Base-by-base conservation (phyloP, 495 filamentous ascomycete genomes). In the Xylaria curta region DNA sequence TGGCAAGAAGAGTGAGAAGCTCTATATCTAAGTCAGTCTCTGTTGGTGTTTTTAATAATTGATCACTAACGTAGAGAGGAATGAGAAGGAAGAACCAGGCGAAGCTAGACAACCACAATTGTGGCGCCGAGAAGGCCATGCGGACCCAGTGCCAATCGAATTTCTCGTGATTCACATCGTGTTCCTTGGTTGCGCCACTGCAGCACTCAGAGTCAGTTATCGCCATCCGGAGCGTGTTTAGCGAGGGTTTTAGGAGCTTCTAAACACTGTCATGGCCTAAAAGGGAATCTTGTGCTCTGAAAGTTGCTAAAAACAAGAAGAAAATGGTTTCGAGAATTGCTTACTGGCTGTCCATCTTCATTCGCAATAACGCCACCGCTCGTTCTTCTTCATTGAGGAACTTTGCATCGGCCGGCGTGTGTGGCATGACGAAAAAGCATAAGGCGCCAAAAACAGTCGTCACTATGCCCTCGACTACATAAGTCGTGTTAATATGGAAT, bases 381-480 rank as follows among this genome's bases (percentile, higher is more conserved):
- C 77, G 73, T 44, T 86, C 80, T 49, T 83, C 82, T 15, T 76
- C 63, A 2, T 78, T 80, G 7, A 86, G 70, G 67, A 84, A 87
- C 44, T 76, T 79, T 33, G 83, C 76, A 38, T 80, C 59, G 6
- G 74, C 78, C 7, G 84, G 85, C 0, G 83, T 86, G 69, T 86
- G 76, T 0, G 85, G 85, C 42, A 87, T 76, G 73, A 84, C 81
- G 72, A 84, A 85, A 65, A 83, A 77, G 42, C 79, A 78, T 17
- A 80, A 19, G 13, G 81, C 75, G 8, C 83, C 85, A 46, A 83
- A 84, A 2, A 81, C 26, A 33, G 85, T 75, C 5, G 85, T 87
- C 4, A 82, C 78, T 1, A 78, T 75, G 9, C 83, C 84, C 74
- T 82, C 81, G 28, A 85, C 79, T 81, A 66, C 28, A 70, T 72